A percentile compares a stretch with the other conserved stretches of the same genome.
Conservation (phyloP, 441 rosid genomes). For the Populus trichocarpa region DNA sequence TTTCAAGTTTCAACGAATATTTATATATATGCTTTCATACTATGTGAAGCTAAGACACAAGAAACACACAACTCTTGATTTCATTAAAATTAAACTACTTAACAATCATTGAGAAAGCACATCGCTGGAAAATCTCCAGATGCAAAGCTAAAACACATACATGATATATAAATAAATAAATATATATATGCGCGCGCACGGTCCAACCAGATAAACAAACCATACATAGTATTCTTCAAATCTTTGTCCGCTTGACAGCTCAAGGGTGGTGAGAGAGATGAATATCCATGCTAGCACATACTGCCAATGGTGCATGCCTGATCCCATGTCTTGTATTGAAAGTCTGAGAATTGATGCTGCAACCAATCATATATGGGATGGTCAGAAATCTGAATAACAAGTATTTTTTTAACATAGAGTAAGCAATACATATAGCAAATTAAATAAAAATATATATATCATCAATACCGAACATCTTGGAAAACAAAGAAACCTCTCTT, state of each 20-base stretch:
- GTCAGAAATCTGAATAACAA: conserved; percentile 7
- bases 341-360: conserved; percentile 44
- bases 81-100: neutral
- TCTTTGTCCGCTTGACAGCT: conserved; percentile 2
- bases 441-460: neutral
- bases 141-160: neutral
- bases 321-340: conserved; percentile 3
- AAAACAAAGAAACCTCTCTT: neutral
- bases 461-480: neutral
- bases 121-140: neutral
- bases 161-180: neutral
- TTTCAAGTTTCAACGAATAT: neutral
- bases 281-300: neutral
- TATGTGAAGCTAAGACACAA: neutral
- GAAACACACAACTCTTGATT: neutral
- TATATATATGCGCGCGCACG: neutral
- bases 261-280: neutral
- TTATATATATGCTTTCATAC: no score
- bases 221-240: conserved; percentile 16
- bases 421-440: neutral
- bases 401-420: neutral
- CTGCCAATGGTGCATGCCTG: neutral
- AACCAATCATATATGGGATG: conserved; percentile 6
- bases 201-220: conserved; percentile 4
- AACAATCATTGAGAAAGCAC: neutral